Conservation (phyloP, 192 early-diverging fungal species). For the Spizellomyces sp. region DNA sequence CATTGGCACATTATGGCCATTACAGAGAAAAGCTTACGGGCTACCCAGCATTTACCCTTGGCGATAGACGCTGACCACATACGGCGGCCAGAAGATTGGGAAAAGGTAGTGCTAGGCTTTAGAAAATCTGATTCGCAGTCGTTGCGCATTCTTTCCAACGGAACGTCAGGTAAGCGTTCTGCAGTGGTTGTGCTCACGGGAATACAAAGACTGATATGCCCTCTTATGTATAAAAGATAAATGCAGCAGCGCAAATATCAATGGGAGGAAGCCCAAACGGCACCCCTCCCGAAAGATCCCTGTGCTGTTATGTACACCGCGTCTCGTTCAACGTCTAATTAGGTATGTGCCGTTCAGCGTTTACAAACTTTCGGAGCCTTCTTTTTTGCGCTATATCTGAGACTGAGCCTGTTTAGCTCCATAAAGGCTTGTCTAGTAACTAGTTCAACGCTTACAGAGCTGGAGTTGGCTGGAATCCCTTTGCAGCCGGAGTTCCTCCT, state of each 20-base stretch:
- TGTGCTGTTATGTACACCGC: neutral
- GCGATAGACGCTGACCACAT: conserved; percentile 35
- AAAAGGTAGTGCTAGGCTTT: conserved; percentile 29
- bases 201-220: neutral
- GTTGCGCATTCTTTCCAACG: conserved; percentile 27
- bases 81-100: conserved; percentile 41
- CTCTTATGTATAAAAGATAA: conserved; percentile 16
- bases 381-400: neutral
- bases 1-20: too few relatives aligned
- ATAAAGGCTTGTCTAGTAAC: conserved; percentile 35
- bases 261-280: neutral
- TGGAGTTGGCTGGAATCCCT: conserved; percentile 41
- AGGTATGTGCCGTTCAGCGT: conserved; percentile 2
- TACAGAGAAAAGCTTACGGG: too few relatives aligned
- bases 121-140: conserved; percentile 27
- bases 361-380: neutral
- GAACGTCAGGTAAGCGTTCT: neutral
- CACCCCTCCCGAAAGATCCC: conserved; percentile 10
- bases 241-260: neutral
- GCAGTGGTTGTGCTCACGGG: neutral
- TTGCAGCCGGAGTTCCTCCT: conserved; percentile 18
- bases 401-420: conserved; percentile 21
- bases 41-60: too few relatives aligned
- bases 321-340: conserved; percentile 17
- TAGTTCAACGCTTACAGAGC: conserved; percentile 23